Conservation (phyloP, 176 grass and related monocot species). For the Hordeum marinum region DNA sequence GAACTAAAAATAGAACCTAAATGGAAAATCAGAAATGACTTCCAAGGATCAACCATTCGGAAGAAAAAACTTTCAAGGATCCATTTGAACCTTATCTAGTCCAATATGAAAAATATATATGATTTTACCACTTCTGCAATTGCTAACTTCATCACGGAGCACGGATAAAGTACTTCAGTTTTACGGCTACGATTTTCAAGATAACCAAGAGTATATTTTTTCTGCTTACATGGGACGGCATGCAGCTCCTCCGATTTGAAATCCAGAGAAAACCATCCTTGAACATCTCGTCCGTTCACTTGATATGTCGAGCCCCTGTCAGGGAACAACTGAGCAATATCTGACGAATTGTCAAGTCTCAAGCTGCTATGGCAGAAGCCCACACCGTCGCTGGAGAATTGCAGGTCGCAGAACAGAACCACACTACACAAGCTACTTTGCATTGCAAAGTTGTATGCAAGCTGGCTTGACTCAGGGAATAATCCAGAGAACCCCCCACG, state of each 20-base stretch:
- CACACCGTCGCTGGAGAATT: slow-evolving; percentile 1
- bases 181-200: neutral
- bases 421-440: neutral
- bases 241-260: neutral
- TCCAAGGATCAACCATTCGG: neutral
- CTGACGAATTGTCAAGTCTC: neutral
- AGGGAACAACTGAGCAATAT: neutral
- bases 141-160: neutral
- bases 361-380: neutral
- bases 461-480: neutral
- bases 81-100: neutral
- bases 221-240: neutral
- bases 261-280: slow-evolving; percentile 12
- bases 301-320: neutral
- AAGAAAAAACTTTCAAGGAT: neutral
- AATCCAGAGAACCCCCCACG: neutral
- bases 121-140: neutral
- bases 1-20: slow-evolving; percentile 7
- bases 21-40: slow-evolving; percentile 2
- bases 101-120: slow-evolving; percentile 12
- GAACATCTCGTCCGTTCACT: slow-evolving; percentile 3
- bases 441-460: neutral
- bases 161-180: neutral
- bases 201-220: neutral
- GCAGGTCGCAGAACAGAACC: neutral